Evolutionary conservation across 495 filamentous ascomycete species (phyloP).

Genomic region (Penicillium mononematosum): DNA sequence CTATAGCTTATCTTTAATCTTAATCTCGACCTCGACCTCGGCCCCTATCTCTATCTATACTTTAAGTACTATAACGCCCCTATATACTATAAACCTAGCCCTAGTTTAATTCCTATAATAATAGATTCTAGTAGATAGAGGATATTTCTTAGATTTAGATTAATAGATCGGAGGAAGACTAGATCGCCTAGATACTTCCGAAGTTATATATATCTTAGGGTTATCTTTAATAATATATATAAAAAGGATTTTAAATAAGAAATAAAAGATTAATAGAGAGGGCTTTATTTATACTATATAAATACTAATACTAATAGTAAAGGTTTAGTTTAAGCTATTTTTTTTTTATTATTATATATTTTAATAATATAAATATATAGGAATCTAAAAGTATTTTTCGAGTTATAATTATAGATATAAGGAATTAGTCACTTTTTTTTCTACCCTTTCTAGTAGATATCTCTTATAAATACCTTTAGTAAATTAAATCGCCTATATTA

Average conservation of each 20-base stretch:
- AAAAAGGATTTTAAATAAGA: neutral
- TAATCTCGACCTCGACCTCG: too few species aligned
- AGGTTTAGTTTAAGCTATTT: neutral
- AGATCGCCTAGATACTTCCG: too few species aligned
- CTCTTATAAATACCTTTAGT: too few species aligned
- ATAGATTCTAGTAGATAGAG: neutral
- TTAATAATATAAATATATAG: neutral
- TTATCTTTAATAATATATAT: neutral
- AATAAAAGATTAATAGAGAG: neutral
- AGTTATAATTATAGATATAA: too few species aligned
- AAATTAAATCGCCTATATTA: too few species aligned
- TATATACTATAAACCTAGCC: neutral
- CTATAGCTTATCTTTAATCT: too few species aligned
- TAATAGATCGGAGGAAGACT: neutral
- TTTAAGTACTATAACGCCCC: too few species aligned
- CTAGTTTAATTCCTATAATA: neutral
- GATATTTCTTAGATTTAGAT: neutral
- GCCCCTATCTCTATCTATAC: too few species aligned
- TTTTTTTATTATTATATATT: neutral
- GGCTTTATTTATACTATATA: neutral
- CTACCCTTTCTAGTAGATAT: too few species aligned
- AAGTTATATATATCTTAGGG: neutral
- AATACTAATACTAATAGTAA: neutral
- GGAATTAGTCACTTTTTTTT: too few species aligned
- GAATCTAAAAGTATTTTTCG: too few species aligned